A percentile compares a stretch with the other conserved stretches of the same genome.
These are phyloP conservation scores for Thinopyrum elongatum DNA, from an alignment of 176 grass and related monocot genomes.

Conservation along the genomic window DNA sequence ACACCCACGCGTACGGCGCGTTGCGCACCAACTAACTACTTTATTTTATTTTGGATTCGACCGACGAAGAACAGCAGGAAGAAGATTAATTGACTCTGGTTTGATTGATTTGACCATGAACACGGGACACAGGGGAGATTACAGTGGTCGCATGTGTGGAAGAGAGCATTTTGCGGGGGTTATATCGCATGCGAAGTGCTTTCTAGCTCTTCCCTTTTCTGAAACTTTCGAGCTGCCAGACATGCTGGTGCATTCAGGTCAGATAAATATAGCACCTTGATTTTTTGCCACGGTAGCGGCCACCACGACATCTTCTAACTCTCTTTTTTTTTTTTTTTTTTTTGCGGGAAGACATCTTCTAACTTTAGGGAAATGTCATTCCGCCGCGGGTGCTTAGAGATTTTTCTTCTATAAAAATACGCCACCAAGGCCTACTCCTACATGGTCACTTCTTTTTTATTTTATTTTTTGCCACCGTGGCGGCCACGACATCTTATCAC, in stretches of 20 bases:
- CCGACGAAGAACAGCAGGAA: neutral
- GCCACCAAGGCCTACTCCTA: no score
- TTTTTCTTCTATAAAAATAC: no score
- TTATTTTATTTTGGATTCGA: neutral
- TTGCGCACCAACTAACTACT: neutral
- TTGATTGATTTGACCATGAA: neutral
- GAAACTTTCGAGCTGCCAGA: neutral
- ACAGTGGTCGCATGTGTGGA: neutral
- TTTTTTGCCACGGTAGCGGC: neutral
- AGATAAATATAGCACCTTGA: neutral
- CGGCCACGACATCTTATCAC: no score
- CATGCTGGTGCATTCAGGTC: neutral
- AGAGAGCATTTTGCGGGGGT: constrained; percentile 2
- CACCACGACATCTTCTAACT: no score
- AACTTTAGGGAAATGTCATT: no score
- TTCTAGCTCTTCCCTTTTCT: neutral
- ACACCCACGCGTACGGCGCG: no score
- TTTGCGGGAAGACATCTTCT: no score
- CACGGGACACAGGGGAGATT: no score
- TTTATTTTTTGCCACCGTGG: no score
- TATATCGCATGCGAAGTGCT: neutral
- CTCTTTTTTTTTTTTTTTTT: no score
- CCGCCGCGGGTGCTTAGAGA: no score
- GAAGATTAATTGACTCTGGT: neutral
- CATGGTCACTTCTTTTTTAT: no score